Percentiles rank a stretch among this genome's conserved stretches.
Conservation (phyloP, 352 stramenopile species). For the Pythium pectinolyticum region DNA sequence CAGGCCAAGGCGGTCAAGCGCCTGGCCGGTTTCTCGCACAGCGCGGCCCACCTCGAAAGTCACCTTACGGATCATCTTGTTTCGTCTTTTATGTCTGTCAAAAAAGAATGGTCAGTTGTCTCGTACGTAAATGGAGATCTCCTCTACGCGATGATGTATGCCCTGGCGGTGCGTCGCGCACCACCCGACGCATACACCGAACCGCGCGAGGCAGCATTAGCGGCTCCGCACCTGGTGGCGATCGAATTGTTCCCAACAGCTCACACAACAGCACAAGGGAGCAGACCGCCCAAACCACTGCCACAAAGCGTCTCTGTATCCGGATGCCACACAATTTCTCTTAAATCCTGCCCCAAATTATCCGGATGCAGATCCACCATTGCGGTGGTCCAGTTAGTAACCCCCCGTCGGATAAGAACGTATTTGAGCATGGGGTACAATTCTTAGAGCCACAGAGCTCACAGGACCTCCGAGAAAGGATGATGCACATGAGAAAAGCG, state of each 20-base stretch:
- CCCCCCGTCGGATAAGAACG: conserved; percentile 8
- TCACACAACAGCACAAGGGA: conserved; percentile 25
- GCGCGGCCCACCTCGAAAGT: conserved; percentile 89
- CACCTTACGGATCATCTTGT: conserved; percentile 86
- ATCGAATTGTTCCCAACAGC: conserved; percentile 34
- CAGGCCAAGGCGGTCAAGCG: conserved; percentile 93
- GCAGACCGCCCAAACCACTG: conserved; percentile 28
- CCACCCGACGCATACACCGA: background rate
- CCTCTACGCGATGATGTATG: background rate
- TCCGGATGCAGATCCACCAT: conserved; percentile 28
- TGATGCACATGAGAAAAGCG: conserved; percentile 2
- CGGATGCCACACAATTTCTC: conserved; percentile 19
- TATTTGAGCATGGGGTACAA: background rate
- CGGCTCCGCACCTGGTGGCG: conserved; percentile 28
- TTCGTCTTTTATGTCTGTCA: conserved; percentile 14
- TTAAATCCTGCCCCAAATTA: conserved; percentile 2
- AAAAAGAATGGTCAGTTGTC: background rate
- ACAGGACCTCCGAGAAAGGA: too few species aligned
- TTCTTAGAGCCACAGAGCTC: background rate
- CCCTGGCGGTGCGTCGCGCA: background rate
- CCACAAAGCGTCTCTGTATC: conserved; percentile 34
- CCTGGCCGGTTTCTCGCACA: conserved; percentile 96
- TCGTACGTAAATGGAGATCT: background rate
- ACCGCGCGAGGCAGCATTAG: background rate
- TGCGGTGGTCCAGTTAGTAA: conserved; percentile 34